These are phyloP conservation scores for Penicillium alfredii DNA, from an alignment of 495 filamentous ascomycete species.

Conservation along the genomic window DNA sequence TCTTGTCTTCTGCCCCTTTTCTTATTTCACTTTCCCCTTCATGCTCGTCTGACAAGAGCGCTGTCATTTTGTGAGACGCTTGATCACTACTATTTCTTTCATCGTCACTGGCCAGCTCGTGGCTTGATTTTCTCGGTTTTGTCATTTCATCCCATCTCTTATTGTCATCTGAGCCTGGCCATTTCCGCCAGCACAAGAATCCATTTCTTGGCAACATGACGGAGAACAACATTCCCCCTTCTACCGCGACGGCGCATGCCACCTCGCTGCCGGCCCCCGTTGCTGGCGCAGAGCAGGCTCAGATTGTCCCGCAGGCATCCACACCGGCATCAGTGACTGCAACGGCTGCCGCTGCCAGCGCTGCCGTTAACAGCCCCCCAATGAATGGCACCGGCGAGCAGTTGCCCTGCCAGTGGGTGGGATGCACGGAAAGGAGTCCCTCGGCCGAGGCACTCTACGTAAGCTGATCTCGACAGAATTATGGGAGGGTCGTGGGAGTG, in stretches of 20 bases:
- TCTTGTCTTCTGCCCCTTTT: constrained; percentile 6
- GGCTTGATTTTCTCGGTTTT: no score
- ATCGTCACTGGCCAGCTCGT: no score
- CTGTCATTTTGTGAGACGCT: no score
- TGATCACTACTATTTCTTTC: no score
- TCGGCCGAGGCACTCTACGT: constrained; percentile 87
- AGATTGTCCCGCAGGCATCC: constrained; percentile 17
- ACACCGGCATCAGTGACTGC: constrained; percentile 30
- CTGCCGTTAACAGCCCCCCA: constrained; percentile 36
- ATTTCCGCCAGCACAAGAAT: constrained; percentile 22
- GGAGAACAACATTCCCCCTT: constrained; percentile 17
- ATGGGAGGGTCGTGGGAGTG: no score
- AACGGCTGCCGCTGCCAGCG: constrained; percentile 39
- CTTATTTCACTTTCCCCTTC: constrained; percentile 1
- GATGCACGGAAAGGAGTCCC: constrained; percentile 73
- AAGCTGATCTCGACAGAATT: constrained; percentile 41
- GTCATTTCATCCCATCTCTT: no score
- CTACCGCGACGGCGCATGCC: no score
- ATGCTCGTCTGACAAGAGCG: no score
- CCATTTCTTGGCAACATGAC: constrained; percentile 29
- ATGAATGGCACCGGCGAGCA: constrained; percentile 47
- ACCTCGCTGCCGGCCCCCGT: constrained; percentile 25
- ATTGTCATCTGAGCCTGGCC: constrained; percentile 17
- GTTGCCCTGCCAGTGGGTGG: constrained; percentile 78
- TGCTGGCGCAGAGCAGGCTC: constrained; percentile 20